A percentile compares a stretch with the other conserved stretches of the same genome.
Conservation (phyloP, 805 yeast species). For the Candida coquimbonensis region DNA sequence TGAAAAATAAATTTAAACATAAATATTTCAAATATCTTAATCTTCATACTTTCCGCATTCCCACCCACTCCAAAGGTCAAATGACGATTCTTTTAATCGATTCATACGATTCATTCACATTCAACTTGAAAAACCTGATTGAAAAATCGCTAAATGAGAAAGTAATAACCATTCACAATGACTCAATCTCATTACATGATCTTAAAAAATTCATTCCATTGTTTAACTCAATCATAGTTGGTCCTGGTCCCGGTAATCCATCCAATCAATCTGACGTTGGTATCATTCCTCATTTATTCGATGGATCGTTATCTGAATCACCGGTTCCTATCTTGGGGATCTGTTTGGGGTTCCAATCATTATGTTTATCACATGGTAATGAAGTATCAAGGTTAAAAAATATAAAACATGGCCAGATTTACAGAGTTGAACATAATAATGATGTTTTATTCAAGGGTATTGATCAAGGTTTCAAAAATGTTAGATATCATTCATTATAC, state of each 20-base stretch:
- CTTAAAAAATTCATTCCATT: constrained; percentile 37
- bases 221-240: constrained; percentile 75
- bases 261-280: constrained; percentile 58
- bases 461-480: constrained; percentile 50
- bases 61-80: neutral
- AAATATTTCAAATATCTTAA: no score
- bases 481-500: constrained; percentile 83
- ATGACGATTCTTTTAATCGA: constrained; percentile 69
- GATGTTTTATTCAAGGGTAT: constrained; percentile 36
- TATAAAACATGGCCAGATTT: constrained; percentile 84
- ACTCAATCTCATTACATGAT: constrained; percentile 27
- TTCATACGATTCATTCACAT: constrained; percentile 93
- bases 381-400: constrained; percentile 42
- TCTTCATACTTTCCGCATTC: neutral
- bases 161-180: constrained; percentile 32
- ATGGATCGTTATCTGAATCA: constrained; percentile 19
- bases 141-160: constrained; percentile 38
- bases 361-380: constrained; percentile 60
- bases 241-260: constrained; percentile 98
- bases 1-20: neutral
- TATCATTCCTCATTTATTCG: constrained; percentile 53
- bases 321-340: constrained; percentile 76
- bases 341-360: constrained; percentile 86
- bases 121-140: constrained; percentile 63
- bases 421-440: constrained; percentile 26